Evolutionary conservation across 345 rosid genomes (phyloP).

Genomic region (Salix brachista): DNA sequence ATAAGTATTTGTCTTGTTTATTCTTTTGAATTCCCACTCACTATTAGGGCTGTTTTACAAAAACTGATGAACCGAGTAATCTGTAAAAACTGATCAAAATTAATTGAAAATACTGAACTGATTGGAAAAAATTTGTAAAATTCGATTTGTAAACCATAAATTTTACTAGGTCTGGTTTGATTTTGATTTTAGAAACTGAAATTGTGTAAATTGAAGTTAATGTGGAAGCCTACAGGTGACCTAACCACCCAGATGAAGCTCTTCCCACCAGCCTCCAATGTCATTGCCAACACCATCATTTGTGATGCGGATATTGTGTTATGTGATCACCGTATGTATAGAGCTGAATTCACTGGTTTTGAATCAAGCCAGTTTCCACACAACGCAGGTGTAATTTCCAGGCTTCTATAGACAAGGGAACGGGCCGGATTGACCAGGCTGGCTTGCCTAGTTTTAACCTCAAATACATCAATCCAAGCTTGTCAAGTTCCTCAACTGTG

Average conservation of each 20-base stretch:
- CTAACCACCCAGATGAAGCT: conserved; percentile 71
- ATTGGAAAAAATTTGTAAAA: too few species aligned
- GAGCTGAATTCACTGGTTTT: conserved; percentile 50
- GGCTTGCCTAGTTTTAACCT: neutral
- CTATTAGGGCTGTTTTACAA: too few species aligned
- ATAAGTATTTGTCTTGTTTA: too few species aligned
- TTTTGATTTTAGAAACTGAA: too few species aligned
- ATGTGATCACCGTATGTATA: conserved; percentile 58
- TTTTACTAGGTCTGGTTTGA: too few species aligned
- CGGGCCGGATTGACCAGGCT: neutral
- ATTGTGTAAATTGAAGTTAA: conserved; percentile 13
- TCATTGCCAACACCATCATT: conserved; percentile 54
- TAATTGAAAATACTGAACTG: too few species aligned
- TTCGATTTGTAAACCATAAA: too few species aligned
- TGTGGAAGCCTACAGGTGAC: conserved; percentile 59
- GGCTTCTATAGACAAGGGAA: conserved; percentile 1
- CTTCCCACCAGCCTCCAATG: conserved; percentile 46
- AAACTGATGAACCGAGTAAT: too few species aligned
- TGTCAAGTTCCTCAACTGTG: neutral
- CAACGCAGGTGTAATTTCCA: conserved; percentile 10
- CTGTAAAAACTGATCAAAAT: too few species aligned
- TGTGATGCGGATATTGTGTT: conserved; percentile 51
- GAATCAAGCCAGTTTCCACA: conserved; percentile 51
- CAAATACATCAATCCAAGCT: neutral
- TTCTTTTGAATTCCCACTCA: too few species aligned